phyloP scores from a whole-genome alignment of 495 filamentous ascomycete genomes.

The Hypoxylon intermedium region DNA sequence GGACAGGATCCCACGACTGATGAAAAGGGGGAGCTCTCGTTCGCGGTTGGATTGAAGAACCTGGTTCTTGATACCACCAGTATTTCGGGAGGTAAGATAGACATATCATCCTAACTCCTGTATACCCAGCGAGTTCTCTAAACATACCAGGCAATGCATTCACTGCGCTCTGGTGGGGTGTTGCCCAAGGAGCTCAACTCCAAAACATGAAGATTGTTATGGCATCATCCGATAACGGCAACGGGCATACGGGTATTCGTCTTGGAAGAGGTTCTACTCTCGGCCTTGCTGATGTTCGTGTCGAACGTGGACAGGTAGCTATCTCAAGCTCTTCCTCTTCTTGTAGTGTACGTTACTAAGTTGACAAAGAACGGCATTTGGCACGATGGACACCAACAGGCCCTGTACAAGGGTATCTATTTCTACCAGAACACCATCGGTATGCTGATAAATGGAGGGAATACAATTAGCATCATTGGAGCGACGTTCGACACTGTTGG shows the following conservation, averaged over 20 bases:
- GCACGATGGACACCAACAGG: conserved; percentile 73
- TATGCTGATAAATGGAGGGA: conserved; percentile 68
- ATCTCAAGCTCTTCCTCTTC: background rate
- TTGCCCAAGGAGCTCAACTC: conserved; percentile 68
- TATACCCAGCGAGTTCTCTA: background rate
- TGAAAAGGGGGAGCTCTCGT: conserved; percentile 48
- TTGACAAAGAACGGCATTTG: conserved; percentile 54
- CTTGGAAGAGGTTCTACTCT: conserved; percentile 62
- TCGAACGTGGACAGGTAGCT: conserved; percentile 48
- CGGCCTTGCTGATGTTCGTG: conserved; percentile 45
- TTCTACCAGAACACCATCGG: conserved; percentile 64
- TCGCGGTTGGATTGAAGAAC: conserved; percentile 72
- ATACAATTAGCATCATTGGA: conserved; percentile 58
- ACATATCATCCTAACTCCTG: background rate
- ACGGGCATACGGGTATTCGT: conserved; percentile 67
- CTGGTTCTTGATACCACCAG: conserved; percentile 70
- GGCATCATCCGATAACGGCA: conserved; percentile 51
- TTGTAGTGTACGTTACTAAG: conserved; percentile 7
- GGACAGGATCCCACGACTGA: conserved; percentile 52
- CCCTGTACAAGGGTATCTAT: conserved; percentile 69
- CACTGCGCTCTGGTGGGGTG: conserved; percentile 74
- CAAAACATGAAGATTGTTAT: conserved; percentile 76
- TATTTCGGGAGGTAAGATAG: conserved; percentile 50
- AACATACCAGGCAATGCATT: conserved; percentile 44
- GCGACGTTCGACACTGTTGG: conserved; percentile 62